phyloP scores from a whole-genome alignment of 2,329 filamentous ascomycete genomes.

The Nectriaceae sp. region DNA sequence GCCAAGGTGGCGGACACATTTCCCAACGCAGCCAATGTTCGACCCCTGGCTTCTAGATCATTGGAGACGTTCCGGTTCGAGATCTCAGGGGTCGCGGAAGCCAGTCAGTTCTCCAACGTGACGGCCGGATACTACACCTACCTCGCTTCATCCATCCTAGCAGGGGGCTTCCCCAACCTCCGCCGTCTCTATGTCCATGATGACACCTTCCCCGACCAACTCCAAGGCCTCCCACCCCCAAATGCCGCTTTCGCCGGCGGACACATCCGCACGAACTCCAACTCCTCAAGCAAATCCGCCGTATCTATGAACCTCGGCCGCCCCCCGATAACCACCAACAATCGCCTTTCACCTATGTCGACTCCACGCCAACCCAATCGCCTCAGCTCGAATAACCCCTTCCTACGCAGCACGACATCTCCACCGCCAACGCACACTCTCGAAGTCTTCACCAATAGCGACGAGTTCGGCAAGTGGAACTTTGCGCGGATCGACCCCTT shows the following conservation, averaged over 20 bases:
- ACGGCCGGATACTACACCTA: constrained; percentile 78
- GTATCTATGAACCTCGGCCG: constrained; percentile 26
- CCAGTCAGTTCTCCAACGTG: constrained; percentile 58
- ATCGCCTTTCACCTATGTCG: constrained; percentile 23
- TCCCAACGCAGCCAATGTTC: constrained; percentile 48
- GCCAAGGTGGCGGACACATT: constrained; percentile 53
- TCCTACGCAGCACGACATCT: constrained; percentile 41
- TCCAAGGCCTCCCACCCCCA: constrained; percentile 72
- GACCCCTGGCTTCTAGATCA: constrained; percentile 67
- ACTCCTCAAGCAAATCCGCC: constrained; percentile 25
- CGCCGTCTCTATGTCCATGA: constrained; percentile 84
- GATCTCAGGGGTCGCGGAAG: constrained; percentile 63
- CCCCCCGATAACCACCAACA: background rate
- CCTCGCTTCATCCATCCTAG: constrained; percentile 78
- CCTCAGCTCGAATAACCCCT: constrained; percentile 64
- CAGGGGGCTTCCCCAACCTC: constrained; percentile 72
- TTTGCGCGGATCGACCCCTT: constrained; percentile 51
- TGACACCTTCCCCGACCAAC: constrained; percentile 75
- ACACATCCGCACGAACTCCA: constrained; percentile 36
- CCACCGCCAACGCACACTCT: constrained; percentile 53
- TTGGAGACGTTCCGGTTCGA: constrained; percentile 80
- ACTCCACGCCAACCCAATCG: constrained; percentile 38
- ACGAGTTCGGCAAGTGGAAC: constrained; percentile 60
- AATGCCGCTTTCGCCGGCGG: constrained; percentile 35
- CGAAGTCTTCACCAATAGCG: constrained; percentile 61